A percentile compares a stretch with the other conserved stretches of the same genome.
Evolutionary conservation across 2,329 filamentous ascomycete species (phyloP).

Genomic region (Ustilaginoidea virens): DNA sequence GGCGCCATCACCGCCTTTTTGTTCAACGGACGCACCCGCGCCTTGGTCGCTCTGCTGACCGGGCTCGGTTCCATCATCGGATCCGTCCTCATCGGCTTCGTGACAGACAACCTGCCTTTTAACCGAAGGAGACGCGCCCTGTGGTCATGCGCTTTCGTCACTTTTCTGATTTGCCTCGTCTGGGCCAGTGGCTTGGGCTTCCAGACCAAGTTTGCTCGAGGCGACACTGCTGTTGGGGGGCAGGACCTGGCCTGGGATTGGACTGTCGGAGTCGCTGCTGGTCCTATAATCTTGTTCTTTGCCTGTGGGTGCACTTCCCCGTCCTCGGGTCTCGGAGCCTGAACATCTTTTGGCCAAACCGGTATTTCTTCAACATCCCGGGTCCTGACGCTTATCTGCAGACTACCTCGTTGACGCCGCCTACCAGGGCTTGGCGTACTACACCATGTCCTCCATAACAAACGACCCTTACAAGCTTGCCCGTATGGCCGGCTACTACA

Average conservation of each 20-base stretch:
- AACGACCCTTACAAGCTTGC: slow-evolving; percentile 60
- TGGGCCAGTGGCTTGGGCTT: slow-evolving; percentile 61
- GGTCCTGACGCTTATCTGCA: too few species aligned
- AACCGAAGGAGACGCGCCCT: slow-evolving; percentile 46
- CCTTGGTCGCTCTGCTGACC: slow-evolving; percentile 59
- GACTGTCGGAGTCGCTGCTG: slow-evolving; percentile 9
- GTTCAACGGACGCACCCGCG: slow-evolving; percentile 59
- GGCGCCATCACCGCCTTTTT: slow-evolving; percentile 55
- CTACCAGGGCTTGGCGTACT: slow-evolving; percentile 43
- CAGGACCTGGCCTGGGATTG: slow-evolving; percentile 12
- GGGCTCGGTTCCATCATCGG: slow-evolving; percentile 59
- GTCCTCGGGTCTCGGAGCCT: too few species aligned
- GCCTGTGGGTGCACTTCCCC: slow-evolving; percentile 7
- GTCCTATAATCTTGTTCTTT: slow-evolving; percentile 12
- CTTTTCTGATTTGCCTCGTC: slow-evolving; percentile 46
- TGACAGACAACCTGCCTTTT: slow-evolving; percentile 40
- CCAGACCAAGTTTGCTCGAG: slow-evolving; percentile 34
- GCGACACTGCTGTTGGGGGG: slow-evolving; percentile 6
- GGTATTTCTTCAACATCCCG: too few species aligned
- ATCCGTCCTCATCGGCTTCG: slow-evolving; percentile 47
- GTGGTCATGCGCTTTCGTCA: slow-evolving; percentile 37
- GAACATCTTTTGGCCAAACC: neutral
- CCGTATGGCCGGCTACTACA: slow-evolving; percentile 68
- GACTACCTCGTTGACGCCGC: slow-evolving; percentile 13
- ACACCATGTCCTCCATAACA: slow-evolving; percentile 60